Evolutionary conservation across 345 rosid genomes (phyloP).

Genomic region (Mallotus nudiflorus): DNA sequence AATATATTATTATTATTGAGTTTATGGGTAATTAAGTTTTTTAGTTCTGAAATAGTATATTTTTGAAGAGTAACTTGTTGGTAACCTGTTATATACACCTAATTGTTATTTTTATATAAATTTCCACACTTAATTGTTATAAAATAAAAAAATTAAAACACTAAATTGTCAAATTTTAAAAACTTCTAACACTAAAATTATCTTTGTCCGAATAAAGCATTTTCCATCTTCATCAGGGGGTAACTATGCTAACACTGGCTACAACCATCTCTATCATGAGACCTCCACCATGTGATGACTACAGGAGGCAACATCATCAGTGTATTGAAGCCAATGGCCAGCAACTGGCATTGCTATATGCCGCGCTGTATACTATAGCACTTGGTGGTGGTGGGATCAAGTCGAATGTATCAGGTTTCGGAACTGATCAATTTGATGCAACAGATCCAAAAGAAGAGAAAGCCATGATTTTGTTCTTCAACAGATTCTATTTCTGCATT

Average conservation of each 20-base stretch:
- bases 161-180: too few relatives aligned
- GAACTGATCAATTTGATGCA: conserved; percentile 82
- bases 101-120: too few relatives aligned
- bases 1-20: too few relatives aligned
- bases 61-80: too few relatives aligned
- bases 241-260: conserved; percentile 56
- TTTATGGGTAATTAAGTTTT: too few relatives aligned
- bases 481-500: conserved; percentile 41
- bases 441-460: conserved; percentile 80
- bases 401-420: conserved; percentile 89
- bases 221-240: conserved; percentile 46
- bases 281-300: conserved; percentile 70
- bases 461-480: conserved; percentile 41
- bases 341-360: conserved; percentile 71
- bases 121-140: too few relatives aligned
- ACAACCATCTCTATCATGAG: conserved; percentile 73
- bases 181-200: too few relatives aligned
- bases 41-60: too few relatives aligned
- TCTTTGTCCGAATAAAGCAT: too few relatives aligned
- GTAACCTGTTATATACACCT: too few relatives aligned
- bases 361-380: conserved; percentile 76
- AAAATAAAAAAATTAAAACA: too few relatives aligned
- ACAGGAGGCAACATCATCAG: conserved; percentile 50
- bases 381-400: conserved; percentile 90
- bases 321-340: conserved; percentile 70